Evolutionary conservation across 2,329 filamentous ascomycete genomes (phyloP).

Genomic region (Trichophyton simii): DNA sequence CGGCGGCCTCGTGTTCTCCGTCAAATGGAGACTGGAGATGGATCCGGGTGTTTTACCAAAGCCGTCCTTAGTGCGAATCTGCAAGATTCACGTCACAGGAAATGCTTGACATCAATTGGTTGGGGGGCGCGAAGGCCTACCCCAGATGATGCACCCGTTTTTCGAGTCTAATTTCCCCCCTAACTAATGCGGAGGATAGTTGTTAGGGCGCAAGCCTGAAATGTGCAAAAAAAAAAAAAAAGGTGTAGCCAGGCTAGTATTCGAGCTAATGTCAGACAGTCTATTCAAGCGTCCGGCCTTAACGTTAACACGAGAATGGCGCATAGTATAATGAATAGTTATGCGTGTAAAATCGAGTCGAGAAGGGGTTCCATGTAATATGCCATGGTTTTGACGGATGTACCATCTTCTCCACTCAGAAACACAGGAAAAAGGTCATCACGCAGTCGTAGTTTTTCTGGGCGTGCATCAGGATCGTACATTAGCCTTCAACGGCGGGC

Average conservation of each 20-base stretch:
- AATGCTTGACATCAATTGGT: neutral
- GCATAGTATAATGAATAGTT: neutral
- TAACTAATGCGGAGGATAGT: neutral
- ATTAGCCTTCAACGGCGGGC: constrained; percentile 2
- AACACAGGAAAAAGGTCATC: neutral
- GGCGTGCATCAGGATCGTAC: constrained; percentile 4
- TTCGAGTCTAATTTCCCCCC: constrained; percentile 1
- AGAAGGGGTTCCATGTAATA: neutral
- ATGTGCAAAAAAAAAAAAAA: neutral
- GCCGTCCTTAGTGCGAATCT: constrained; percentile 4
- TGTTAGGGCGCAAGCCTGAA: neutral
- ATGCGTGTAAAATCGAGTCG: neutral
- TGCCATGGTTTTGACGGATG: neutral
- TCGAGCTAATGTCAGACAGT: neutral
- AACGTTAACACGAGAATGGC: neutral
- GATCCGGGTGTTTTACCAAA: constrained; percentile 4
- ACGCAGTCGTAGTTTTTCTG: neutral
- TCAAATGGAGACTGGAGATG: neutral
- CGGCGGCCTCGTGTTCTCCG: neutral
- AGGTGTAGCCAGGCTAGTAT: neutral
- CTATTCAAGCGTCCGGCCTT: neutral
- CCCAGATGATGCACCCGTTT: constrained; percentile 5
- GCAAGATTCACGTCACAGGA: neutral
- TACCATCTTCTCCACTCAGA: neutral
- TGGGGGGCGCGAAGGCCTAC: neutral